Base-by-base conservation (phyloP, 495 filamentous ascomycete species). In the Xylaria intraflava region DNA sequence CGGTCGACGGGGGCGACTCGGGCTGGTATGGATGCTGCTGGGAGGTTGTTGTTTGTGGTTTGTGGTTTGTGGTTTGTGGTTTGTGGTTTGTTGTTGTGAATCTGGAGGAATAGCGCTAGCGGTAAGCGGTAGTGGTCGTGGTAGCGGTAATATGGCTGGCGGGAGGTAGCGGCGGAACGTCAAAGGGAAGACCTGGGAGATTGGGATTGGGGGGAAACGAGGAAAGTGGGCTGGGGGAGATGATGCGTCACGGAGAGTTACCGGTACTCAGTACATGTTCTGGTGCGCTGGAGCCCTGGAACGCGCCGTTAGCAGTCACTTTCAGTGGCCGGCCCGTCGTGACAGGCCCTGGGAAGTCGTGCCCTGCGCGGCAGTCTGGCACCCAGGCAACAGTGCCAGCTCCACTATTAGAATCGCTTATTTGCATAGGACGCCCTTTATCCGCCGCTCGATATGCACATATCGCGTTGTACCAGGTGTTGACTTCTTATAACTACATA, bases 161-260 rank as follows among this genome's bases (percentile, higher is more conserved):
- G 47, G 52, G 49, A 36, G 44, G 48, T 47, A 43, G 41, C 38
- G 46, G 51, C 30, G 31, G 30, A 27, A 40, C 22, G 31, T 14
- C 24, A 12, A 39, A 12, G 49, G 49, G n/a, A 11, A 43, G 51
- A 53, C 42, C 31, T 33, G 52, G 36, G 52, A 47, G 45, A 48
- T 35, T 41, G 43, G 44, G 35, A 42, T 36, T 46, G 26, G 35
- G 46, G 46, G 46, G 31, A 12, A 19, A 22, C 6, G 46, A 36
- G 14, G 51, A 53, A 35, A 46, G 44, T 54, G 51, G 42, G 36
- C 51, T 45, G 23, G 26, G 42, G 20, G 22, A 36, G 48, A 29
- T 17, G 10, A 26, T n/a, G 24, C 8, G 27, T 46, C n/a, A 46
- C 27, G 44, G 29, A 46, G 44, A 29, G 24, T 26, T 16, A 19